Base-by-base conservation (phyloP, 1,284 basidiomycete species). In the Athelia sp. region DNA sequence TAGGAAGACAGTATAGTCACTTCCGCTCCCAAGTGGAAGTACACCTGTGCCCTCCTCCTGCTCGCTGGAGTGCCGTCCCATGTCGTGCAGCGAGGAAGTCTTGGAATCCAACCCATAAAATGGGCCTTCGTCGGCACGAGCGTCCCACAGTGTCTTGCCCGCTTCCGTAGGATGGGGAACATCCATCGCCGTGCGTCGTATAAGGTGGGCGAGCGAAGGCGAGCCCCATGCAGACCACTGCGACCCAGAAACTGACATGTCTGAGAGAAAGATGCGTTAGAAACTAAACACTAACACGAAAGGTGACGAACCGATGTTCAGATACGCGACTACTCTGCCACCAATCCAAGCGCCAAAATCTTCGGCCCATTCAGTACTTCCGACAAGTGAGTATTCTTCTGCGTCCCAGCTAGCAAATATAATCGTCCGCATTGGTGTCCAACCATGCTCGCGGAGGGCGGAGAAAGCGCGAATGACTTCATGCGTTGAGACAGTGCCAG, bases 321-420 rank as follows among this genome's bases (percentile, higher is more conserved):
- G 67, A 64, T 94, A 94, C 1, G 85, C 78, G 17, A 89, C 87
- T 17, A 85, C 82, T 53, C 90, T 74, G 45, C 76, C 66, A 49
- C 71, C 65, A 46, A 92, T 77, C 80, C 83, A 91, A n/a, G 79
- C 73, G 2, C 79, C 68, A 59, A 90, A 93, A 63, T 92, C 88
- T 62, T 92, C 90, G 11, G 82, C 84, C 72, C 81, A 90, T 65
- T 92, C 89, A 9, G 87, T 90, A 54, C 79, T 83, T 10, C 90
- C 90, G 48, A 93, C 75, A 24, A 92, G 69, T 35, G 89, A 89
- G 53, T 87, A 90, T 77, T 94, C 95, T 70, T 98, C 94, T 0
- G 83, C 95, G 65, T 96, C 93, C 93, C 92, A 97, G 54, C 84
- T 89, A 3, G 90, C 92, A 47, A 98, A 75, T n/a, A 96, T 68